These are phyloP conservation scores for Bipolaris victoriae DNA, from an alignment of 2,329 filamentous ascomycete genomes.

Conservation along the genomic window DNA sequence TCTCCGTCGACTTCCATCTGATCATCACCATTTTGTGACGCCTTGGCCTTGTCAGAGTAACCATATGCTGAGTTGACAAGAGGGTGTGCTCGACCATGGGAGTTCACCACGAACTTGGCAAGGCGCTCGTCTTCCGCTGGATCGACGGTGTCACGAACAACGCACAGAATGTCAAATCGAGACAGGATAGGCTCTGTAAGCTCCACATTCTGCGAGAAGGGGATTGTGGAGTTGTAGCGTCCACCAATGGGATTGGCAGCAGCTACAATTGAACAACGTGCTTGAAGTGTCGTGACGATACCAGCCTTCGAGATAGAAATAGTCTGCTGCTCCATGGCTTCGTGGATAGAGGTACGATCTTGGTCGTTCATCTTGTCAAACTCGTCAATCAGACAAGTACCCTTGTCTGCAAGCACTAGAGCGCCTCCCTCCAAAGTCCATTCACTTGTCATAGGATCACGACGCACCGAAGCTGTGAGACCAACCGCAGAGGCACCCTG, in stretches of 20 bases:
- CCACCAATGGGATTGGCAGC: conserved; percentile 96
- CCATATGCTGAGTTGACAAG: conserved; percentile 50
- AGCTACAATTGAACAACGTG: conserved; percentile 93
- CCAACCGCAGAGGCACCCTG: conserved; percentile 97
- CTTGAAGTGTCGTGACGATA: conserved; percentile 96
- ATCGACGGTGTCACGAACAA: conserved; percentile 94
- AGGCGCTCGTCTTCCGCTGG: conserved; percentile 90
- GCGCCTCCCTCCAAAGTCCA: conserved; percentile 98
- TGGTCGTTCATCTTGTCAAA: conserved; percentile 99
- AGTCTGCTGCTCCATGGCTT: conserved; percentile 99
- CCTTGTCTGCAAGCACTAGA: conserved; percentile 90
- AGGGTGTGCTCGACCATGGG: conserved; percentile 88
- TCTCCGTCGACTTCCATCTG: conserved; percentile 59
- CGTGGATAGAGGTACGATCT: conserved; percentile 96
- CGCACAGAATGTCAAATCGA: conserved; percentile 96
- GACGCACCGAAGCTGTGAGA: conserved; percentile 94
- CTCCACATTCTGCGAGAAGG: conserved; percentile 95
- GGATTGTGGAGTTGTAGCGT: conserved; percentile 94
- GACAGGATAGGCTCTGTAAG: conserved; percentile 96
- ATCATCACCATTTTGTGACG: conserved; percentile 47
- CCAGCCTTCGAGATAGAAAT: conserved; percentile 99
- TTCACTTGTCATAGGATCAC: conserved; percentile 92
- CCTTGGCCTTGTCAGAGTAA: conserved; percentile 33
- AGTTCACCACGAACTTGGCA: conserved; percentile 92
- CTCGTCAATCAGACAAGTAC: conserved; percentile 95